Evolutionary conservation across 148 eudicot genomes (phyloP), one percentile per base, ranked within the genome.

Genomic region (Vaccinium macrocarpon): DNA sequence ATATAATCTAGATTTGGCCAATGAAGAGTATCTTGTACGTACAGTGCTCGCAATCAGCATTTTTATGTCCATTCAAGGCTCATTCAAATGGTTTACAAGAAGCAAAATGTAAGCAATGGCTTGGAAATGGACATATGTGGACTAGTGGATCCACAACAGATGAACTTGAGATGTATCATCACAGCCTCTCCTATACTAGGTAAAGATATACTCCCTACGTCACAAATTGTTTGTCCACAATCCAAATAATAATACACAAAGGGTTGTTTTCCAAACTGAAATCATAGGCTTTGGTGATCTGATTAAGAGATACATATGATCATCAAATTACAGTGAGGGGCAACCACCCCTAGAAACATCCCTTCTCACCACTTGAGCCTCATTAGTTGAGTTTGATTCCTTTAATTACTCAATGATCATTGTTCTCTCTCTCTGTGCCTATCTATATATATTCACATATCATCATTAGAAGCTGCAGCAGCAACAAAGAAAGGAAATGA

Each of bases 341-440:
- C 72, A 66, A 10, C 35, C 72, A 66, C 32, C 72, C 38, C 25
- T 12, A 18, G 13, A 66, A 25, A 66, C 72, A 66, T 23, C 35
- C 72, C 72, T 66, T 66, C 72, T 27, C 66, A 19, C 66, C 66
- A 21, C 66, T n/a, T n/a, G n/a, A n/a, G n/a, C n/a, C n/a, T n/a
- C n/a, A n/a, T n/a, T n/a, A n/a, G n/a, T n/a, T n/a, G n/a, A n/a
- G n/a, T n/a, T n/a, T n/a, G n/a, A n/a, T n/a, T n/a, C n/a, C n/a
- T n/a, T n/a, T n/a, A n/a, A n/a, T n/a, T n/a, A n/a, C n/a, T n/a
- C n/a, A n/a, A n/a, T n/a, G n/a, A n/a, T n/a, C n/a, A n/a, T n/a
- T n/a, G n/a, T n/a, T n/a, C n/a, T n/a, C n/a, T n/a, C n/a, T n/a
- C n/a, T n/a, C n/a, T n/a, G n/a, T n/a, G n/a, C n/a, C n/a, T 61